A percentile compares a stretch with the other conserved stretches of the same genome.
Conservation (phyloP, 2,329 filamentous ascomycete genomes). For the Nannizziopsis barbatae region DNA sequence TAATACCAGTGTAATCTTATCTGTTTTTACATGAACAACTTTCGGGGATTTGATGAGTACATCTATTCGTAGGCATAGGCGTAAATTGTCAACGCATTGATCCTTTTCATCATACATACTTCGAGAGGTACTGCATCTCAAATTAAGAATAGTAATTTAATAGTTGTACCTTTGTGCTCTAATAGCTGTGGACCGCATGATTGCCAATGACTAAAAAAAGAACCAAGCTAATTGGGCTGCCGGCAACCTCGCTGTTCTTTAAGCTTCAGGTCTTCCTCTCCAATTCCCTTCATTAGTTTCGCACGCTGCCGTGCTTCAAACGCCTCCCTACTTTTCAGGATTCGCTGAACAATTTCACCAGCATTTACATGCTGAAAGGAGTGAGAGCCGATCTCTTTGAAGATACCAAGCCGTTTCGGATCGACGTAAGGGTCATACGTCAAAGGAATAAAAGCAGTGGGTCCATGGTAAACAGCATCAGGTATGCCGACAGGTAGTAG, state of each 20-base stretch:
- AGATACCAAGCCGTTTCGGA: slow-evolving; percentile 73
- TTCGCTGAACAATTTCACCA: slow-evolving; percentile 79
- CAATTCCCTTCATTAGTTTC: slow-evolving; percentile 75
- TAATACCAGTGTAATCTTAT: too few relatives aligned
- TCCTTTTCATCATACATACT: too few relatives aligned
- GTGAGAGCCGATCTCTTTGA: slow-evolving; percentile 65
- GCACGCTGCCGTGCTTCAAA: slow-evolving; percentile 86
- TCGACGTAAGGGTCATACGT: slow-evolving; percentile 72
- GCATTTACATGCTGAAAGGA: slow-evolving; percentile 81
- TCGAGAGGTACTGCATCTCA: too few relatives aligned
- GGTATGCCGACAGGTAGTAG: slow-evolving; percentile 63
- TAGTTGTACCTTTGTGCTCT: background rate
- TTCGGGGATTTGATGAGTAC: too few relatives aligned
- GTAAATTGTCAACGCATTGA: too few relatives aligned
- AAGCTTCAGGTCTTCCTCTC: slow-evolving; percentile 55
- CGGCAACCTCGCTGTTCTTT: slow-evolving; percentile 41
- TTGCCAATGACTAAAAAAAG: background rate
- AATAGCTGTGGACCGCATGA: background rate
- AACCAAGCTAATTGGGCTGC: background rate
- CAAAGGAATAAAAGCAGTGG: slow-evolving; percentile 72
- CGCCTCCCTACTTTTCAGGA: slow-evolving; percentile 71
- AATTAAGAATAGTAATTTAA: too few relatives aligned
- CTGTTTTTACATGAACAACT: too few relatives aligned
- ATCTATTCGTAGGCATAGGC: too few relatives aligned
- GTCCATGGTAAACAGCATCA: slow-evolving; percentile 85